phyloP scores from a whole-genome alignment of 2,329 filamentous ascomycete species.

The Curvularia hawaiiensis region DNA sequence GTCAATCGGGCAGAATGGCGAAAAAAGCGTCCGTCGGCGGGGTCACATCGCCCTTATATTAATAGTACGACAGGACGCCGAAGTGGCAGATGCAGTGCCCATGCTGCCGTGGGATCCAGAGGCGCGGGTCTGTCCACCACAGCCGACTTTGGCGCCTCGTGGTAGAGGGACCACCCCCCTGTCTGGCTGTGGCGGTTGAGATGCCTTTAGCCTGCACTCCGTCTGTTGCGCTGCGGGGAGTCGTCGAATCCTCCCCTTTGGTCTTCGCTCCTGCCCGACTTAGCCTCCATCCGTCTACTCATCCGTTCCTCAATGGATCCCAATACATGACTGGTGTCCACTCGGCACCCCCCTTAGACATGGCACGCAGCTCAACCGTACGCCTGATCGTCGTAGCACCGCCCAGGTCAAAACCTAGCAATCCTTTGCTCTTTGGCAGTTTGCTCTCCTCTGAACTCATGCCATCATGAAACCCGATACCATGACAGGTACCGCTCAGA shows the following conservation, averaged over 20 bases:
- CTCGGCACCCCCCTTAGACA: neutral
- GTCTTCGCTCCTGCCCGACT: slow-evolving; percentile 2
- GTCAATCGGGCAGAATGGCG: neutral
- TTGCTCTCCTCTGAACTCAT: slow-evolving; percentile 10
- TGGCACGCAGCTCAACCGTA: neutral
- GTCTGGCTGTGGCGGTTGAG: neutral
- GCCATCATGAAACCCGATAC: slow-evolving; percentile 21
- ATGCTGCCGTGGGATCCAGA: slow-evolving; percentile 2
- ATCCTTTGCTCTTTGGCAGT: neutral
- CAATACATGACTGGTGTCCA: neutral
- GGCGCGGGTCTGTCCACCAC: slow-evolving; percentile 3
- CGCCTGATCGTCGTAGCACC: neutral
- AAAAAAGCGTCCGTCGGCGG: neutral
- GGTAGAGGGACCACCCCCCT: neutral
- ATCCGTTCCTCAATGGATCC: neutral
- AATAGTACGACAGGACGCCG: neutral
- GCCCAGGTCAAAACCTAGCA: slow-evolving; percentile 4
- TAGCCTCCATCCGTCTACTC: neutral
- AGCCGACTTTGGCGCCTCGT: slow-evolving; percentile 2
- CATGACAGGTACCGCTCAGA: neutral
- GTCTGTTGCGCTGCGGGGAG: neutral
- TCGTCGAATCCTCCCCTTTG: neutral
- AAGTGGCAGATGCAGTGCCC: neutral
- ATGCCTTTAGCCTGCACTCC: neutral
- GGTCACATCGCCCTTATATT: slow-evolving; percentile 1